Evolutionary conservation across 805 yeast species (phyloP).

Genomic region (Starmerella lactis-condensi): DNA sequence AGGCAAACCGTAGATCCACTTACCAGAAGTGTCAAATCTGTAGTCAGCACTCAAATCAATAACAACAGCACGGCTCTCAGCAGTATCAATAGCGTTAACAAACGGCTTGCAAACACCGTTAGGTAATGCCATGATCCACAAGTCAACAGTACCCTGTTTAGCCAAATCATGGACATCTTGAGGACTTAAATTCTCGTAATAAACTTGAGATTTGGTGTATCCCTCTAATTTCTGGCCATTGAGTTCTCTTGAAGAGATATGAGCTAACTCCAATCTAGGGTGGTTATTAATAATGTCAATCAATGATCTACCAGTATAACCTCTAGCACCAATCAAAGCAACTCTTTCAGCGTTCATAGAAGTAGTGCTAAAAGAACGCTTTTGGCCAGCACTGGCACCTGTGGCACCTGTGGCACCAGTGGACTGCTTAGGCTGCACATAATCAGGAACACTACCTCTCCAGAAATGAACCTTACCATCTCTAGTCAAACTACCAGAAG

Average conservation of each 20-base stretch:
- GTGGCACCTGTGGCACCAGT: slow-evolving; percentile 2
- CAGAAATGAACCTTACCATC: slow-evolving; percentile 83
- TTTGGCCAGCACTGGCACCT: slow-evolving; percentile 1
- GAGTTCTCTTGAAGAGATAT: slow-evolving; percentile 91
- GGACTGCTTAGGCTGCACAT: not conserved
- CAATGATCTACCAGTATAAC: slow-evolving; percentile 87
- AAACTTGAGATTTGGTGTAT: slow-evolving; percentile 61
- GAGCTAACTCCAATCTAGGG: slow-evolving; percentile 70
- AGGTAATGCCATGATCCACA: slow-evolving; percentile 99
- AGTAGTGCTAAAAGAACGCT: slow-evolving; percentile 1
- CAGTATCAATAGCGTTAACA: slow-evolving; percentile 25
- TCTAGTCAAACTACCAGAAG: slow-evolving; percentile 84
- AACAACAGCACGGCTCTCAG: slow-evolving; percentile 52
- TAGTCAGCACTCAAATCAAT: slow-evolving; percentile 90
- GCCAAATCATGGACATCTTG: slow-evolving; percentile 75
- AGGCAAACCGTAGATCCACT: slow-evolving; percentile 92
- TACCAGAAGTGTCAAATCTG: slow-evolving; percentile 72
- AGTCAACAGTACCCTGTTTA: slow-evolving; percentile 58
- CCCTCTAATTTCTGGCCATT: slow-evolving; percentile 74
- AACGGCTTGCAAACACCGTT: slow-evolving; percentile 74
- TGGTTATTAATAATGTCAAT: slow-evolving; percentile 73
- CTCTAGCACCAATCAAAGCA: slow-evolving; percentile 96
- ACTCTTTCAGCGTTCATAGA: slow-evolving; percentile 48
- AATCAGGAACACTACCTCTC: slow-evolving; percentile 51
- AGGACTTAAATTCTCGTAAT: slow-evolving; percentile 67